These are phyloP conservation scores for Silene uniflora DNA, from an alignment of 148 eudicot genomes.

Conservation along the genomic window DNA sequence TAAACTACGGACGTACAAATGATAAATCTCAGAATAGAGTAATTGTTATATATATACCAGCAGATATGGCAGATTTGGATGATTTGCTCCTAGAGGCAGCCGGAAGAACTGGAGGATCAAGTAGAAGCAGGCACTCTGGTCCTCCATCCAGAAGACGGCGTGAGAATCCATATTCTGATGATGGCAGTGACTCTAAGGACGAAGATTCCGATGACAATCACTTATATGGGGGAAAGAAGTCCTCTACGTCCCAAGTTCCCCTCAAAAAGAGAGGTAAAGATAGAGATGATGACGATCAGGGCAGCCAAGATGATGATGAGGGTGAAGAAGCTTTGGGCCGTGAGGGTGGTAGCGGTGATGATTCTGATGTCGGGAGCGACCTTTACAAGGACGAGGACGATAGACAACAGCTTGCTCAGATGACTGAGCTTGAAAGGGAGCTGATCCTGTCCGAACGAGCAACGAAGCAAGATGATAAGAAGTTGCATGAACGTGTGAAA, in stretches of 20 bases:
- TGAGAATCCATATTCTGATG: conserved; percentile 71
- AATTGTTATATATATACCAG: conserved; percentile 2
- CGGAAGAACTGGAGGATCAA: conserved; percentile 71
- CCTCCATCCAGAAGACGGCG: conserved; percentile 75
- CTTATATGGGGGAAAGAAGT: conserved; percentile 61
- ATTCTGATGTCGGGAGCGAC: conserved; percentile 76
- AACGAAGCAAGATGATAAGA: conserved; percentile 62
- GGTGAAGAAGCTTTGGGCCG: conserved; percentile 47
- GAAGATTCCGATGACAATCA: conserved; percentile 84
- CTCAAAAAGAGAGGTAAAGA: conserved; percentile 85
- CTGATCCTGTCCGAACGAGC: conserved; percentile 80
- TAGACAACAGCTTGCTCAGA: conserved; percentile 64
- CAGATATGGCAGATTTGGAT: conserved; percentile 76
- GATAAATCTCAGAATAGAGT: not conserved
- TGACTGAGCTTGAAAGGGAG: conserved; percentile 86
- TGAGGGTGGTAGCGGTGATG: conserved; percentile 62
- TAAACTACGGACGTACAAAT: conserved; percentile 1
- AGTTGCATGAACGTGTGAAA: conserved; percentile 67
- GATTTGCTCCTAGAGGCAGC: conserved; percentile 92
- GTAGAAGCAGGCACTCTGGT: conserved; percentile 64
- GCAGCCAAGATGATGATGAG: conserved; percentile 63
- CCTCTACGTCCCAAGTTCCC: conserved; percentile 76
- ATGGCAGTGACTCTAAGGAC: conserved; percentile 81
- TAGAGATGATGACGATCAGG: conserved; percentile 62
- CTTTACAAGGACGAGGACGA: conserved; percentile 82